Evolutionary conservation across 768 basidiomycete genomes (phyloP).

Genomic region (Termitomyces sp.): DNA sequence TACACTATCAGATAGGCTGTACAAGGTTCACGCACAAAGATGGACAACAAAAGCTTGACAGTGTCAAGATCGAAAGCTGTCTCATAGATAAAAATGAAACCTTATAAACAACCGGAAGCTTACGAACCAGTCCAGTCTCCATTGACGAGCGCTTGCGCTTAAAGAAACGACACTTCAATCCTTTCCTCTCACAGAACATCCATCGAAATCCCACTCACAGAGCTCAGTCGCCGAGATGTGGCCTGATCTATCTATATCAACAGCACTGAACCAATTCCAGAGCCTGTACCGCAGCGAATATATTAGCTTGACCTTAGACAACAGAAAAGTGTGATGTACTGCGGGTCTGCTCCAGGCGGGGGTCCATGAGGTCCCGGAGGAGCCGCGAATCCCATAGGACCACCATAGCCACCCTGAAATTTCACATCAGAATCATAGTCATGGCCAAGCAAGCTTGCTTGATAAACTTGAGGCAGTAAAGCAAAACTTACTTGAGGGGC

Average conservation of each 20-base stretch:
- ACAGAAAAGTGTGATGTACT: conserved; percentile 41
- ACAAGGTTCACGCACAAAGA: conserved; percentile 52
- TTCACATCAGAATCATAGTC: not conserved
- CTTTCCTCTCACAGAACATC: not conserved
- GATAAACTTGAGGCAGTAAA: not conserved
- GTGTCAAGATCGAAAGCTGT: conserved; percentile 82
- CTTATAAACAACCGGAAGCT: not conserved
- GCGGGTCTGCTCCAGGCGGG: conserved; percentile 69
- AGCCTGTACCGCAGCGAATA: conserved; percentile 35
- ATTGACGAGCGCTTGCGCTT: conserved; percentile 45
- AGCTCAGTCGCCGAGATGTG: conserved; percentile 61
- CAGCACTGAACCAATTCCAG: conserved; percentile 68
- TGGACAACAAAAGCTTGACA: conserved; percentile 77
- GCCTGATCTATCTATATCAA: conserved; percentile 67
- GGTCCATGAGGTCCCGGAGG: conserved; percentile 33
- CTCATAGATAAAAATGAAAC: not conserved
- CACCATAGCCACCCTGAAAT: conserved; percentile 27
- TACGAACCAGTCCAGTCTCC: conserved; percentile 76
- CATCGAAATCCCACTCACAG: conserved; percentile 36
- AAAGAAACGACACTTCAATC: not conserved
- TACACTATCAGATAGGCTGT: not conserved
- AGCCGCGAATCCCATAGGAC: conserved; percentile 27
- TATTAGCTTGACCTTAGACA: not conserved
- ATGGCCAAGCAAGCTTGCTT: not conserved
- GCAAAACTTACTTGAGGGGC: conserved; percentile 4